Base-by-base conservation (phyloP, 257 asterid genomes). In the Solanum sitiens region DNA sequence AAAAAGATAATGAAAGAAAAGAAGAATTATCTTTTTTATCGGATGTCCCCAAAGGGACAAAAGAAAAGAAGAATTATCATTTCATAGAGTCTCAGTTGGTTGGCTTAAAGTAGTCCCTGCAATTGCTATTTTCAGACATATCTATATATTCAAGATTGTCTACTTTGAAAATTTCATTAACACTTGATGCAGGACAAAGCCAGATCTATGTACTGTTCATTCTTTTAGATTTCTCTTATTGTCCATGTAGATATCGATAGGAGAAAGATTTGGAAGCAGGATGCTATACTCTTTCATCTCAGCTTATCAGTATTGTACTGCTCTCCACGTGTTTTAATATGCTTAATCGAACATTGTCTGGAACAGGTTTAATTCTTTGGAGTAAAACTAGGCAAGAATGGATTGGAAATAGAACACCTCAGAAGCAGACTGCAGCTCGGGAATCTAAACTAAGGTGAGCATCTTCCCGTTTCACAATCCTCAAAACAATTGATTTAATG, bases 301-400 rank as follows among this genome's bases (percentile, higher is more conserved):
- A 50, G 85, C 85, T 80, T 30, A 39, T 74, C 18, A 47, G 85
- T 79, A 44, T 16, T 80, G 27, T 80, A 10, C 44, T 80, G n/a
- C 27, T 80, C 42, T 27, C 70, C 70, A 32, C 32, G 12, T 80
- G 67, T 79, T 42, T 80, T 47, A 47, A 47, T 10, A 10, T 47
- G 44, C 44, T 80, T 32, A 50, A 50, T 80, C 39, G 39, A 40
- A 42, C 63, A 44, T 40, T 85, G 18, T 8, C 70, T 84, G 83
- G 85, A 91, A 87, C 87, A 97, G 99, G 99, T 68, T 89, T 95
- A 89, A 94, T 95, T 89, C 98, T 94, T 70, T 97, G 99, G 98
- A 95, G 92, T 87, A 98, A 97, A 84, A 94, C 94, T 16, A 93
- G 99, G 93, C 93, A 93, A 87, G 98, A 93, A 89, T 95, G 99